Base-by-base conservation (phyloP, 495 filamentous ascomycete genomes). In the Hapsidospora chrysogenum region DNA sequence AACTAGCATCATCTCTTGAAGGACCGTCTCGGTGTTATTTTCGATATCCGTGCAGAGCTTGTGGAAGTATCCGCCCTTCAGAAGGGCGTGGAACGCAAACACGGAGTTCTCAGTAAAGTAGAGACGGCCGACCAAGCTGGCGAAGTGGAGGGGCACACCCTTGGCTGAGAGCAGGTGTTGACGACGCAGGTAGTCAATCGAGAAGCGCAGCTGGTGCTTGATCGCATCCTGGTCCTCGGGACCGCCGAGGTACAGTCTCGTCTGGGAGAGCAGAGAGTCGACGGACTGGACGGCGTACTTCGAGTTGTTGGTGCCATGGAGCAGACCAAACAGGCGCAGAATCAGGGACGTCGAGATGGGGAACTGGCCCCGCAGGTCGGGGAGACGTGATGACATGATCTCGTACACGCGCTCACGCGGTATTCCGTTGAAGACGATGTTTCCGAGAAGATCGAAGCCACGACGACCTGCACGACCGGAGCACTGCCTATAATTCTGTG, bases 361-460 rank as follows among this genome's bases (percentile, higher is more conserved):
- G 41, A 86, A 85, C 52, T 85, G 80, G 0, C 80, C 80, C 28
- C 69, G 77, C 1, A 86, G 58, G 29, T 77, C 72, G 3, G 80
- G 80, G 2, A 86, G 60, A 17, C 66, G 62, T 0, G 79, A 80
- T 38, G 77, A 80, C 22, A 85, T 60, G 10, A 85, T 61, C 4
- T 76, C 64, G 30, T 61, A 64, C 0, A 67, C 63, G 37, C 79
- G 77, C 25, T 51, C 53, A 2, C 45, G 40, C 1, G 64, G 49
- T 19, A 83, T 57, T 0, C 61, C 58, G 40, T 78, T 76, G 54
- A 85, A 85, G 3, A 85, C 73, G 3, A 86, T 78, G 48, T 86
- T 86, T 33, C 80, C 80, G 8, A 86, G 61, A 13, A 81, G 50
- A 46, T 86, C 80, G 41, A 86, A 86, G 16, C 80, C 80, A 47